Base-by-base conservation (phyloP, 257 asterid species). In the Penstemon davidsonii region DNA sequence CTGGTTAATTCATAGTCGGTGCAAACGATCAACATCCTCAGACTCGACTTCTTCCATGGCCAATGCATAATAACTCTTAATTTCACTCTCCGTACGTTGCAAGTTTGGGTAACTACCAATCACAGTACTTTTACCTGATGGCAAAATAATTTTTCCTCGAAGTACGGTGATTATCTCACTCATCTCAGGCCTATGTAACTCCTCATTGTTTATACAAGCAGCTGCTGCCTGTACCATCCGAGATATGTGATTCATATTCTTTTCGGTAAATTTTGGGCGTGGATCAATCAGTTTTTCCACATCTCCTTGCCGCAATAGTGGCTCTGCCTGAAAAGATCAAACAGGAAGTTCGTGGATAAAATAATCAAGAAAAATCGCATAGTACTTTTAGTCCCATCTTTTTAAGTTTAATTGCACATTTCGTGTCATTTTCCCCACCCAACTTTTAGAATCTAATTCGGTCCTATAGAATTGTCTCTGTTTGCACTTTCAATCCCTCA, bases 31-130 rank as follows among this genome's bases (percentile, higher is more conserved):
- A 3, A 82, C 97, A 0, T 84, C 95, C 56, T 86, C 98, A 9
- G 83, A 76, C 65, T 94, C 97, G 36, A 87, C 93, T 58, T 95
- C 99, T 5, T 86, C 77, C 99, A 94, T 91, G 55, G 99, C 99
- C 78, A 94, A 68, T 10, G 97, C 91, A 39, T 91, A 84, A 74
- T 94, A 96, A 78, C 80, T 81, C 62, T 75, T 87, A 91, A 84
- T 87, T 75, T 93, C 96, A 66, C 88, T 93, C 72, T 77, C 87
- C 0, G 89, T 82, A 71, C 73, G 84, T 56, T 79, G 85, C 81
- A 79, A 67, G 38, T 81, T 91, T 4, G 82, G 57, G 71, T 69
- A 52, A 51, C 68, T 57, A 11, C 83, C 95, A 5, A 39, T 39
- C 52, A 76, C 65, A 43, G 55, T 39, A 15, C 72, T 69, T 67